phyloP scores from a whole-genome alignment of 2,329 filamentous ascomycete species.

The Ilyonectria destructans region DNA sequence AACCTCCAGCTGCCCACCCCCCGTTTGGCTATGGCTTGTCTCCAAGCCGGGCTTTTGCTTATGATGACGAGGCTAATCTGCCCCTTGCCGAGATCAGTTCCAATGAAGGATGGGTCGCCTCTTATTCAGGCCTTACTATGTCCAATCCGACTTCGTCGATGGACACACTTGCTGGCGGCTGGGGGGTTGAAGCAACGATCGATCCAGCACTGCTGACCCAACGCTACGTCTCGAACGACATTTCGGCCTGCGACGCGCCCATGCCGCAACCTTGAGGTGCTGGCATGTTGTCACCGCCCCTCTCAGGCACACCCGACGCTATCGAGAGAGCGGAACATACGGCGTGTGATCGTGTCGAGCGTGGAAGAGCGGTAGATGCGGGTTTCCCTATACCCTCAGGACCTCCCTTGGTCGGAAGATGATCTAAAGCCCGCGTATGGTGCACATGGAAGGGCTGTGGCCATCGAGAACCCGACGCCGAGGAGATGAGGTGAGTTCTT shows the following conservation, averaged over 20 bases:
- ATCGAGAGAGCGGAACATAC: conserved; percentile 5
- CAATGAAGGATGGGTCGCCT: conserved; percentile 2
- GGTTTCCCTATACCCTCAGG: neutral
- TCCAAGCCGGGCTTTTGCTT: conserved; percentile 10
- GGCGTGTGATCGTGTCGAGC: neutral
- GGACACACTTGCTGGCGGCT: conserved; percentile 1
- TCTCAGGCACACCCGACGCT: neutral
- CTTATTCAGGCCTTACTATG: conserved; percentile 1
- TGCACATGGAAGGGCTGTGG: conserved; percentile 4
- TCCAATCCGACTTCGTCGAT: conserved; percentile 2
- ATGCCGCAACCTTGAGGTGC: neutral
- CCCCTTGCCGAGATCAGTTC: neutral
- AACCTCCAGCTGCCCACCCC: conserved; percentile 7
- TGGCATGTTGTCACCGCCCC: conserved; percentile 2
- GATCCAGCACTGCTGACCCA: conserved; percentile 6
- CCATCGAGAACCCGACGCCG: conserved; percentile 1
- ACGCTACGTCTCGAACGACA: neutral
- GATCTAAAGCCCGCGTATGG: conserved; percentile 1
- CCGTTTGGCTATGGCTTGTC: conserved; percentile 9
- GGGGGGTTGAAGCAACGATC: conserved; percentile 1
- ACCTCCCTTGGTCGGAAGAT: conserved; percentile 5
- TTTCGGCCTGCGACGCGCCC: neutral
- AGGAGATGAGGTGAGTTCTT: neutral
- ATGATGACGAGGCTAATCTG: neutral
- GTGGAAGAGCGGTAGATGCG: conserved; percentile 6